Base-by-base conservation (phyloP, 2,329 filamentous ascomycete species). In the Trichothecium sympodiale region DNA sequence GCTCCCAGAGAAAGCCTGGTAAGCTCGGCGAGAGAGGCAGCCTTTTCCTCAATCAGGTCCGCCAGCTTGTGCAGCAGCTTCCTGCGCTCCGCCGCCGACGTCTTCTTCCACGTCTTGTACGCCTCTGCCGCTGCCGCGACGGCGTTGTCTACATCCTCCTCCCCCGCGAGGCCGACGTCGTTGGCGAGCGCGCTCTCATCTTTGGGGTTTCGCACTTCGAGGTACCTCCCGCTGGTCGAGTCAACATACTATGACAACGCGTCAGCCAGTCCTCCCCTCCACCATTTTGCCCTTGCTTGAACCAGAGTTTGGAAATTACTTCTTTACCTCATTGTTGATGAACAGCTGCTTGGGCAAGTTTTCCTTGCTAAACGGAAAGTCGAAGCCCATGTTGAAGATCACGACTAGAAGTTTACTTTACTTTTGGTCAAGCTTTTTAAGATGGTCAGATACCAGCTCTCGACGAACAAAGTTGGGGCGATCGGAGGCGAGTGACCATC, bases 121-220 rank as follows among this genome's bases (percentile, higher is more conserved):
- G 65, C 66, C n/a, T 56, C 59, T 33, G 63, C 54, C 4, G 64
- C 65, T 4, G 60, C 60, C 6, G 52, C 56, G 5, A 69, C 63
- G 8, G 64, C 65, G 5, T 48, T 49, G 28, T 70, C 61, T n/a
- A 70, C 64, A 43, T 65, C 61, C 14, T 56, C 49, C 38, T 61
- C 52, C 6, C 59, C 61, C n/a, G 62, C 62, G 4, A 65, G 43
- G 8, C 54, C 50, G 12, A 73, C 60, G 30, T 69, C 60, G 39
- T 68, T 55, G n/a, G 65, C 59, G 2, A 74, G 58, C 8, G 70
- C 46, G 3, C 61, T 60, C 35, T 61, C 62, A 45, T 71, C 61
- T 34, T 59, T 63, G 8, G 70, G 69, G 42, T 65, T 71, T 52
- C 57, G 51, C 4, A 70, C 49, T n/a, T 59, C 54, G 27, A 71